A percentile compares a stretch with the other conserved stretches of the same genome.
phyloP scores from a whole-genome alignment of 257 asterid species.

The Vinca minor region DNA sequence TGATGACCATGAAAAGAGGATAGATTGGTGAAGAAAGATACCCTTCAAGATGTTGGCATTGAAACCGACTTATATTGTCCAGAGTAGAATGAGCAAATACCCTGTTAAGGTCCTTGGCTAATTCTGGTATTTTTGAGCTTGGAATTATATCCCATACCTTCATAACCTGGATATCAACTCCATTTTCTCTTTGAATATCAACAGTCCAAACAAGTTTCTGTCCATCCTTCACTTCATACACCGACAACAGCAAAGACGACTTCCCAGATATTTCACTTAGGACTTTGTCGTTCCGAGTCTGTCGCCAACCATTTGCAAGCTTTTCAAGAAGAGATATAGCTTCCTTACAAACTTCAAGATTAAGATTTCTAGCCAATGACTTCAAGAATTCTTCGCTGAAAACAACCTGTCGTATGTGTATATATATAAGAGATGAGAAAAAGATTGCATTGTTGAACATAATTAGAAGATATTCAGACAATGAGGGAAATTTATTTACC shows the following conservation, averaged over 20 bases:
- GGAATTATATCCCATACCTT: conserved; percentile 40
- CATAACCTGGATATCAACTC: conserved; percentile 26
- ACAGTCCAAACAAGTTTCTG: conserved; percentile 40
- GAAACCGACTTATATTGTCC: conserved; percentile 14
- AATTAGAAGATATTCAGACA: too few relatives aligned
- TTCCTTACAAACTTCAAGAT: conserved; percentile 24
- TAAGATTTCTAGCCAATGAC: conserved; percentile 25
- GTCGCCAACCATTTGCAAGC: conserved; percentile 47
- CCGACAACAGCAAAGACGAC: conserved; percentile 26
- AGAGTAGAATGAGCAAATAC: conserved; percentile 13
- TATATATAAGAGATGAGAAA: background rate
- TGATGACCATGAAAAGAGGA: background rate
- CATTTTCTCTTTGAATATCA: conserved; percentile 28
- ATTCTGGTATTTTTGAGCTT: conserved; percentile 16
- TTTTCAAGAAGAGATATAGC: conserved; percentile 34
- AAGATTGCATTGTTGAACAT: too few relatives aligned
- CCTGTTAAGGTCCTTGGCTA: conserved; percentile 11
- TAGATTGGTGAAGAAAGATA: background rate
- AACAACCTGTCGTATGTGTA: conserved; percentile 34
- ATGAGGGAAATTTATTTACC: conserved; percentile 8
- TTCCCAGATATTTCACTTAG: background rate
- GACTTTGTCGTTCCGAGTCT: conserved; percentile 15
- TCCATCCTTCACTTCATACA: conserved; percentile 25
- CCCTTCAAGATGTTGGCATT: conserved; percentile 20
- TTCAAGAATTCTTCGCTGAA: conserved; percentile 33